Conservation (phyloP, 2,329 filamentous ascomycete species). For the Stagonosporopsis chrysanthemi region DNA sequence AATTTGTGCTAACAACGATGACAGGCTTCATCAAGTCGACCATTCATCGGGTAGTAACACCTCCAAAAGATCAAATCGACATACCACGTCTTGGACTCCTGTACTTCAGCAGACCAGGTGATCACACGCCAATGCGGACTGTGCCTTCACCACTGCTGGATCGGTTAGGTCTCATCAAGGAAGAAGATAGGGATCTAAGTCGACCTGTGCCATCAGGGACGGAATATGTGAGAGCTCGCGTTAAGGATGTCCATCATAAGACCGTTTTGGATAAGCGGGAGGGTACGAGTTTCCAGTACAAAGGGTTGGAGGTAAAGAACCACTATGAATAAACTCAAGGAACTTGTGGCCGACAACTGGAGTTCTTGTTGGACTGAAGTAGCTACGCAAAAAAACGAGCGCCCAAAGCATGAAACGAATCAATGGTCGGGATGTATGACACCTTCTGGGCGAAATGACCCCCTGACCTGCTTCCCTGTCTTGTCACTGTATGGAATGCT, state of each 20-base stretch:
- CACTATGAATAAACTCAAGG: conserved; percentile 35
- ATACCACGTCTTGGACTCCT: conserved; percentile 47
- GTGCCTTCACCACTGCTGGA: conserved; percentile 45
- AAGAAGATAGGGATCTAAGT: conserved; percentile 50
- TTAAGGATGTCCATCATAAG: conserved; percentile 58
- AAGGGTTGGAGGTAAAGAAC: conserved; percentile 51
- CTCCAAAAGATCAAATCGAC: conserved; percentile 57
- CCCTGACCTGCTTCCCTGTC: background rate
- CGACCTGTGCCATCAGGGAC: conserved; percentile 51
- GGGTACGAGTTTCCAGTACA: conserved; percentile 56
- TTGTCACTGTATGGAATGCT: background rate
- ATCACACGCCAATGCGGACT: conserved; percentile 41
- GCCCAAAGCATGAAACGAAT: too few species aligned
- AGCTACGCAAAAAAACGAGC: background rate
- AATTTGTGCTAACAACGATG: background rate
- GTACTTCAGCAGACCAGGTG: conserved; percentile 31
- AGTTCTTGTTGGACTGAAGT: background rate
- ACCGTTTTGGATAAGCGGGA: conserved; percentile 55
- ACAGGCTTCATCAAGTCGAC: conserved; percentile 56
- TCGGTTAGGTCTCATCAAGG: conserved; percentile 47
- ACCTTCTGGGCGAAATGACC: background rate
- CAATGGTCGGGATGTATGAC: background rate
- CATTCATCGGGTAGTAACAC: conserved; percentile 58
- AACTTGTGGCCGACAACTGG: background rate
- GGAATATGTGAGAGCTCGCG: conserved; percentile 57